Base-by-base conservation (phyloP, 257 asterid genomes). In the Fraxinus excelsior region DNA sequence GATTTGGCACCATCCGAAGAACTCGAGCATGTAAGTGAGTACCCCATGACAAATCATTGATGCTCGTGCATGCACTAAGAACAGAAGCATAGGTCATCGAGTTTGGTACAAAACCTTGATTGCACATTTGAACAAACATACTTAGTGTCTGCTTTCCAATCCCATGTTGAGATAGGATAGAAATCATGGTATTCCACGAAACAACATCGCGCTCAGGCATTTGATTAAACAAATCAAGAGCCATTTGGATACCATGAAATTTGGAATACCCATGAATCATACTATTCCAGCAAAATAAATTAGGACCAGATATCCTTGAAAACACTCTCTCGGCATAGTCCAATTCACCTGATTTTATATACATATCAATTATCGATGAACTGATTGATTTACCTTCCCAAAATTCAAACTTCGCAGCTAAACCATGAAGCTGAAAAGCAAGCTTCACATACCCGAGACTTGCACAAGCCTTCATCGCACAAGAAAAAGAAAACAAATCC, bases 11-110 rank as follows among this genome's bases (percentile, higher is more conserved):
- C 74, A 31, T 46, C 34, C 74, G 42, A 9, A 76, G 34, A 19
- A 76, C 51, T 31, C 68, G 80, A 76, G 80, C 80, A 49, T 76
- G 80, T 49, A 76, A 42, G 69, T 67, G 80, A 16, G 80, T 49
- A 67, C 80, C 80, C 80, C 80, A 76, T 12, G 26, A 26, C 67
- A 76, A 67, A 67, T 76, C 80, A 44, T 32, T 35, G 32, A 76
- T 32, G 19, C 68, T 67, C 0, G 74, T 62, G 32, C 80, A 76
- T n/a, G 49, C 69, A 49, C 80, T 44, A 14, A 76, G 67, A 8
- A 76, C 67, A 21, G 74, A 40, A 76, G 80, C 74, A 46, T 67
- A 34, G 29, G 80, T 76, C 80, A 29, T 29, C 26, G 74, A 46
- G 58, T 76, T 76, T 29, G 74, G 68, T 18, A 25, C 23, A 70